Evolutionary conservation across 2,329 filamentous ascomycete species (phyloP), one percentile per base, ranked within the genome.

Genomic region (Botrytis deweyae): DNA sequence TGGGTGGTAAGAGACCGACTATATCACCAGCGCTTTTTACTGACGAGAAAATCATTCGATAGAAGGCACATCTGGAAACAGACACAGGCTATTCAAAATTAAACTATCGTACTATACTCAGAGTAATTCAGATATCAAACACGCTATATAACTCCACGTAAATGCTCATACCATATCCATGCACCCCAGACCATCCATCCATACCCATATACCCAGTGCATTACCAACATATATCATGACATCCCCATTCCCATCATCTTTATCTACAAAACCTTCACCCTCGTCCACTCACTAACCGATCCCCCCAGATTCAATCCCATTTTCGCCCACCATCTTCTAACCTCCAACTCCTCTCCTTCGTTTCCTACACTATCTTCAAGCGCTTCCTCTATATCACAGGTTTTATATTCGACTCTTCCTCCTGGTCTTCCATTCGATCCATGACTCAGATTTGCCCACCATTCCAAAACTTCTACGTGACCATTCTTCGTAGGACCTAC

Each of bases 361-460:
- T 76, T 79, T 14, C 88, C 88, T 68, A 95, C 88, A 36, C 93
- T 93, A 81, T 97, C 95, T 81, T 98, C 95, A 58, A 98, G 86
- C 0, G 95, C 95, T 83, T 98, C 95, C 81, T 98, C 95, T 75
- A 98, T 96, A 82, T 97, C 94, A 82, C 94, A 97, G 1, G 94
- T 97, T 82, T 95, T 95, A 83, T 97, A 98, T 82, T 97, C 94
- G 40, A 98, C 94, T 70, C 89, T 88, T 78, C 95, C 87, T 0
- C 90, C 86, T 52, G 84, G 85, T 40, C 79, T 73, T 46, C 86
- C 83, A 25, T 87, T 87, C 59, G 85, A 75, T 86, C 88, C 59
- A 59, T 85, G 87, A 85, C 67, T 88, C 86, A 71, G 87, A 84
- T 12, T 87, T 80, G 93, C 92, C 95, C 95, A 98, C 95, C 95